Percentiles rank a stretch among this genome's conserved stretches.
Conservation (phyloP, 2,329 filamentous ascomycete species). For the Amylocarpus encephaloides region DNA sequence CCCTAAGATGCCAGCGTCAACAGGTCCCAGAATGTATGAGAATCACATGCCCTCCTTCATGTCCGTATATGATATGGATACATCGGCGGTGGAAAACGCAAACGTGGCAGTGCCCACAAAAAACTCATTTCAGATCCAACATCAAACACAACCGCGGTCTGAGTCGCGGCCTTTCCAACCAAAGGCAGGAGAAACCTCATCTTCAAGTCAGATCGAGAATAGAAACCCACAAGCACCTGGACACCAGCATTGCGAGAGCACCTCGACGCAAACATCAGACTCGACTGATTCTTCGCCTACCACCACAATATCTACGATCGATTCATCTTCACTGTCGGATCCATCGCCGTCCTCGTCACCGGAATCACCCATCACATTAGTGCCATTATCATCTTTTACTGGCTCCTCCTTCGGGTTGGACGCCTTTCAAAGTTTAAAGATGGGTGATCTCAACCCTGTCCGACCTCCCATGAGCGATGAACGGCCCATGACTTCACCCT, state of each 20-base stretch:
- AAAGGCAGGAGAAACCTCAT: background rate
- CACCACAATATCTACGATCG: constrained; percentile 85
- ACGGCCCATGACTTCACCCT: constrained; percentile 61
- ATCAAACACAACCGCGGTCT: constrained; percentile 1
- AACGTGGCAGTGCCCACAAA: constrained; percentile 19
- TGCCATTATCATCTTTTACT: constrained; percentile 63
- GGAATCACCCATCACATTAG: constrained; percentile 74
- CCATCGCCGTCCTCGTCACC: constrained; percentile 88
- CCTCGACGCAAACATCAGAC: constrained; percentile 70
- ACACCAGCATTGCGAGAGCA: constrained; percentile 70
- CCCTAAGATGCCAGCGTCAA: constrained; percentile 54
- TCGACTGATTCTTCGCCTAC: constrained; percentile 94
- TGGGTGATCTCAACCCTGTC: constrained; percentile 33
- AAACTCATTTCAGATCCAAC: constrained; percentile 11
- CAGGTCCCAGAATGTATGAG: constrained; percentile 56
- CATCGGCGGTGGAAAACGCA: constrained; percentile 25
- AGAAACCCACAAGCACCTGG: constrained; percentile 23
- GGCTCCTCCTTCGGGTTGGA: constrained; percentile 46
- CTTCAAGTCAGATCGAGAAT: constrained; percentile 2
- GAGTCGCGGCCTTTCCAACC: background rate
- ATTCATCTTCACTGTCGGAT: constrained; percentile 84
- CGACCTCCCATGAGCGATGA: constrained; percentile 37
- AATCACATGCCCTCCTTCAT: constrained; percentile 70
- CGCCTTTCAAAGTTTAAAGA: constrained; percentile 32
- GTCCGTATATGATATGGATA: constrained; percentile 65